These are phyloP conservation scores for Sclerotinia trifoliorum DNA, from an alignment of 2,329 filamentous ascomycete genomes.

Conservation along the genomic window DNA sequence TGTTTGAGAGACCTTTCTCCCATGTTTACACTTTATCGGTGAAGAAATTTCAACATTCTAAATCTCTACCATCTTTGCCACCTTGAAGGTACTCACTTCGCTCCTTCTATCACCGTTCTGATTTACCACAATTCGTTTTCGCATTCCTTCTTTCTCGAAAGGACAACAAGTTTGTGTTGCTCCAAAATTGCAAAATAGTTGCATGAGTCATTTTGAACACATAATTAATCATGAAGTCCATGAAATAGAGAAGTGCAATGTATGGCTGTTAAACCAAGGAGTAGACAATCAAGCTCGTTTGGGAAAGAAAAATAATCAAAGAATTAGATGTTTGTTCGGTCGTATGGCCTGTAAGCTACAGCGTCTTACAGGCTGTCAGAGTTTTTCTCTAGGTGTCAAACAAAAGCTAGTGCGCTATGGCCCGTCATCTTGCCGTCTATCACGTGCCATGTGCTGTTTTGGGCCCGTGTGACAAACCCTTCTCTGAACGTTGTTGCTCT, in stretches of 20 bases:
- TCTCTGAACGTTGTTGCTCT: background rate
- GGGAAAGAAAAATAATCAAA: too few species aligned
- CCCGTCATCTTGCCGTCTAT: too few species aligned
- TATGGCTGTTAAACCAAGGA: background rate
- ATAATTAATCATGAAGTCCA: background rate
- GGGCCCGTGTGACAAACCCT: background rate
- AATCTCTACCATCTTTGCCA: background rate
- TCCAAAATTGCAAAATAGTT: background rate
- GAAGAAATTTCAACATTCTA: too few species aligned
- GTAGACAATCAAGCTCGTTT: background rate
- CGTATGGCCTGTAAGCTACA: too few species aligned
- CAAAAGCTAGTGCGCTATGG: too few species aligned
- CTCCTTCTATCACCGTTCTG: slow-evolving; percentile 43
- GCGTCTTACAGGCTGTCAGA: too few species aligned
- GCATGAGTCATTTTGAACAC: background rate
- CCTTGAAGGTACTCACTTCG: background rate
- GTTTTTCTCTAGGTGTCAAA: too few species aligned
- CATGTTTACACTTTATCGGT: too few species aligned
- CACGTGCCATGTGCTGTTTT: background rate
- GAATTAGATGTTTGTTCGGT: background rate
- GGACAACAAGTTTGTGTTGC: slow-evolving; percentile 36
- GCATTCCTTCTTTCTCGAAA: slow-evolving; percentile 40
- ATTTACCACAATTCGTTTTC: slow-evolving; percentile 44
- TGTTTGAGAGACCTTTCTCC: too few species aligned
- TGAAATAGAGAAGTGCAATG: background rate